phyloP scores from a whole-genome alignment of 768 basidiomycete species.

The Saitozyma sp. region DNA sequence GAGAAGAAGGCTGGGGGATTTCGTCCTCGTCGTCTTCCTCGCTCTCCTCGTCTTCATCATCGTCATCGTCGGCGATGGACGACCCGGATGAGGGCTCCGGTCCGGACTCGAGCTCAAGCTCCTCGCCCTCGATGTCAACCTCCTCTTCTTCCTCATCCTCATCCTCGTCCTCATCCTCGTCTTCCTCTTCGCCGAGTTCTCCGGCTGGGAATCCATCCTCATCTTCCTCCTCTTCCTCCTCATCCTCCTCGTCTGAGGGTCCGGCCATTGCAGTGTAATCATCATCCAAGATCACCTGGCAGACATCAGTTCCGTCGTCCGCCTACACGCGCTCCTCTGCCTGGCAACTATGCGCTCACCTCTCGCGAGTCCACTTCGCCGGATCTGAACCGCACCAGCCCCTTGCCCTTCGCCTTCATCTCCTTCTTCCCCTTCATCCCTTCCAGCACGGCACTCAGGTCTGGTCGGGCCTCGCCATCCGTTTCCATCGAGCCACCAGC shows the following conservation, averaged over 20 bases:
- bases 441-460: conserved; percentile 59
- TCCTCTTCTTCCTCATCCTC: conserved; percentile 34
- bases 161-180: conserved; percentile 41
- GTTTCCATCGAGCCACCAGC: conserved; percentile 30
- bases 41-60: conserved; percentile 31
- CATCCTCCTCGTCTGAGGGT: conserved; percentile 50
- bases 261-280: conserved; percentile 55
- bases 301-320: conserved; percentile 9
- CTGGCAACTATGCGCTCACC: conserved; percentile 42
- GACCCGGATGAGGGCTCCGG: conserved; percentile 47
- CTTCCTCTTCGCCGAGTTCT: conserved; percentile 51
- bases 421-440: conserved; percentile 64
- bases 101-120: conserved; percentile 35
- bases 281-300: conserved; percentile 56
- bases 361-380: conserved; percentile 56
- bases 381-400: conserved; percentile 61
- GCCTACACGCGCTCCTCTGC: conserved; percentile 18
- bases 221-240: conserved; percentile 50
- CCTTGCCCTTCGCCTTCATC: conserved; percentile 61
- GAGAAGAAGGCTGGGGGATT: neutral
- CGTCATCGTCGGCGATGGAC: conserved; percentile 47
- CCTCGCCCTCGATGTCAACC: conserved; percentile 33
- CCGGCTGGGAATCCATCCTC: conserved; percentile 51
- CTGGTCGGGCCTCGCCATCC: conserved; percentile 54
- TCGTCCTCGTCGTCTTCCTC: conserved; percentile 9